A percentile compares a stretch with the other conserved stretches of the same genome.
Evolutionary conservation across 345 rosid species (phyloP).

Genomic region (Boechera retrofracta): DNA sequence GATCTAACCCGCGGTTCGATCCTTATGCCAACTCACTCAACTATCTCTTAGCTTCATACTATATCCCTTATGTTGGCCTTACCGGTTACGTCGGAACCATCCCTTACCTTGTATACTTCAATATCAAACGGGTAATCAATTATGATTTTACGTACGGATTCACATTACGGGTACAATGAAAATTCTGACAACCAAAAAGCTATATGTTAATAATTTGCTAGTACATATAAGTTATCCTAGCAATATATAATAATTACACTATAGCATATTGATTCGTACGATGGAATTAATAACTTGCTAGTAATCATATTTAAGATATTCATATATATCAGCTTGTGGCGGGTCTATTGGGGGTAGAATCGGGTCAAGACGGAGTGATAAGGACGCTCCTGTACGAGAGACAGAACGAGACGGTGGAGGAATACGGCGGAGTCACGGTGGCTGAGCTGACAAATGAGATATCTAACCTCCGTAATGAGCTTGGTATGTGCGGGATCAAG

Average conservation of each 20-base stretch:
- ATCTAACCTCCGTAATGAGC: slow-evolving; percentile 53
- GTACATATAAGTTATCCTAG: background rate
- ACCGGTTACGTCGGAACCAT: slow-evolving; percentile 69
- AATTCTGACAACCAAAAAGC: too few species aligned
- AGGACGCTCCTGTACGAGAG: slow-evolving; percentile 57
- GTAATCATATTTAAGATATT: slow-evolving; percentile 1
- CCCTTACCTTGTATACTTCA: slow-evolving; percentile 53
- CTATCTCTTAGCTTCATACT: slow-evolving; percentile 62
- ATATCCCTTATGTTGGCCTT: slow-evolving; percentile 74
- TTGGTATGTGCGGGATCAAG: slow-evolving; percentile 54
- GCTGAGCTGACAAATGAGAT: slow-evolving; percentile 53
- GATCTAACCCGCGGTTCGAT: slow-evolving; percentile 62
- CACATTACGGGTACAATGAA: too few species aligned
- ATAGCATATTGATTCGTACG: background rate
- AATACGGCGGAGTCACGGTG: slow-evolving; percentile 53
- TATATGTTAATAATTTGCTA: background rate
- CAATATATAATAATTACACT: background rate
- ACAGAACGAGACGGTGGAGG: slow-evolving; percentile 48
- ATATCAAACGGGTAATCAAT: slow-evolving; percentile 50
- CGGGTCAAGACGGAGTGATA: slow-evolving; percentile 75
- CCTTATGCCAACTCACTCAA: slow-evolving; percentile 60
- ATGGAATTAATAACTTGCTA: background rate
- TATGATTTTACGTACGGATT: background rate
- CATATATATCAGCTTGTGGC: slow-evolving; percentile 54
- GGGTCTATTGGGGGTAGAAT: slow-evolving; percentile 62